Evolutionary conservation across 2,329 filamentous ascomycete species (phyloP).

Genomic region (Fusarium sp.): DNA sequence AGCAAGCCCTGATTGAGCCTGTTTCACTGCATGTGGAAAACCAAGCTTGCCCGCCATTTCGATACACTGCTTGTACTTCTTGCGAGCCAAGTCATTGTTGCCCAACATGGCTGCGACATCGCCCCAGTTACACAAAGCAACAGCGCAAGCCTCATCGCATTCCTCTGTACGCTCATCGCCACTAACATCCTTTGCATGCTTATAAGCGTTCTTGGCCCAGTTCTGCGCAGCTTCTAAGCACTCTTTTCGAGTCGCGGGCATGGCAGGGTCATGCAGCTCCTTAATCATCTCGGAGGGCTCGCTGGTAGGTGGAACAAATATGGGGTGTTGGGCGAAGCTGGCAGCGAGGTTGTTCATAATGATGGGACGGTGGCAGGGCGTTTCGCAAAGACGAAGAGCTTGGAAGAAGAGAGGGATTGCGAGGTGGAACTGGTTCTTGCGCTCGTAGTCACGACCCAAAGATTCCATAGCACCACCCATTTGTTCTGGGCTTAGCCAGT

Average conservation of each 20-base stretch:
- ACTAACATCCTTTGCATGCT: slow-evolving; percentile 69
- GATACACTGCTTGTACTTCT: slow-evolving; percentile 73
- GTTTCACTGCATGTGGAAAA: slow-evolving; percentile 59
- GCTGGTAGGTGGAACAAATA: slow-evolving; percentile 44
- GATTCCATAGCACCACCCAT: slow-evolving; percentile 79
- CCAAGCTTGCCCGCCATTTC: slow-evolving; percentile 64
- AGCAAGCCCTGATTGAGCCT: slow-evolving; percentile 61
- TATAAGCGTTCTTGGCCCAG: slow-evolving; percentile 82
- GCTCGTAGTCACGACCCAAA: slow-evolving; percentile 79
- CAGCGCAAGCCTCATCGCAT: slow-evolving; percentile 84
- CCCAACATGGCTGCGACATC: slow-evolving; percentile 82
- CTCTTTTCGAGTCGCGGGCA: slow-evolving; percentile 60
- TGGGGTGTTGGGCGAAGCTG: slow-evolving; percentile 73
- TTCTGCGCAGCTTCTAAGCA: slow-evolving; percentile 74
- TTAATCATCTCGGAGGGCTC: slow-evolving; percentile 43
- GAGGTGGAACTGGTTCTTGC: slow-evolving; percentile 77
- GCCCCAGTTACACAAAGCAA: slow-evolving; percentile 85
- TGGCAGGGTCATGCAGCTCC: slow-evolving; percentile 41
- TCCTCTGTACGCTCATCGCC: slow-evolving; percentile 75
- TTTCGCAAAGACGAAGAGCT: slow-evolving; percentile 73
- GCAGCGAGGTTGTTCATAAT: slow-evolving; percentile 87
- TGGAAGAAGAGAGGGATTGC: slow-evolving; percentile 88
- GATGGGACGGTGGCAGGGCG: slow-evolving; percentile 78
- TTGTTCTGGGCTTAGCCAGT: slow-evolving; percentile 75
- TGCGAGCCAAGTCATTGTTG: slow-evolving; percentile 68